A percentile compares a stretch with the other conserved stretches of the same genome.
Evolutionary conservation across 805 yeast species (phyloP).

Genomic region (Myxozyma monticola): DNA sequence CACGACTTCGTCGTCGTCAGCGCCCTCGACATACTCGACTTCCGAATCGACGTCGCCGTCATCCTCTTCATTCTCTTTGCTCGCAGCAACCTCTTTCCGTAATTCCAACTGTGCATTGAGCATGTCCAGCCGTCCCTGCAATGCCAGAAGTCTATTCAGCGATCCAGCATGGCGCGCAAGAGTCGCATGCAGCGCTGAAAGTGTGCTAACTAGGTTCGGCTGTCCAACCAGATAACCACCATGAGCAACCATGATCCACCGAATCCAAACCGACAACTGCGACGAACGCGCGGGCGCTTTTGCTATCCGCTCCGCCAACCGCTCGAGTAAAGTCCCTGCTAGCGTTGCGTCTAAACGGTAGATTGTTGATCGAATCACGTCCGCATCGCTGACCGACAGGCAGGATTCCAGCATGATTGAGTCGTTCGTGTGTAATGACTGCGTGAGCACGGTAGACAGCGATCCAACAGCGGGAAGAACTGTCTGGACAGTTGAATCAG

Average conservation of each 20-base stretch:
- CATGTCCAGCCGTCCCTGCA: conserved; percentile 83
- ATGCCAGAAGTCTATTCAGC: conserved; percentile 67
- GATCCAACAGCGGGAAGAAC: conserved; percentile 61
- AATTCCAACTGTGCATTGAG: conserved; percentile 72
- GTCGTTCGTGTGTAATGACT: conserved; percentile 85
- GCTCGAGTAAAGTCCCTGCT: conserved; percentile 48
- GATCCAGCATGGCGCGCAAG: conserved; percentile 56
- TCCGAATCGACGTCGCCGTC: conserved; percentile 38
- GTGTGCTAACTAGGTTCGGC: conserved; percentile 53
- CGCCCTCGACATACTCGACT: conserved; percentile 50
- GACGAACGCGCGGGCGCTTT: conserved; percentile 57
- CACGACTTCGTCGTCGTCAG: conserved; percentile 21
- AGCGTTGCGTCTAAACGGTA: conserved; percentile 51
- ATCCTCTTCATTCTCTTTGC: conserved; percentile 40
- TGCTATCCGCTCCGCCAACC: conserved; percentile 49
- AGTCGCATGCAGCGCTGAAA: conserved; percentile 58
- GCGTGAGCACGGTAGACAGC: conserved; percentile 78
- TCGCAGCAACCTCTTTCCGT: conserved; percentile 50
- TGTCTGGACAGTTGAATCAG: not conserved
- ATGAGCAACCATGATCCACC: conserved; percentile 72
- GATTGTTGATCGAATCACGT: conserved; percentile 55
- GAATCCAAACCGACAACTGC: conserved; percentile 65
- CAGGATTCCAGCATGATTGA: conserved; percentile 84
- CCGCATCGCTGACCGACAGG: conserved; percentile 52
- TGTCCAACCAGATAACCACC: conserved; percentile 62